Conservation (phyloP, 2,329 filamentous ascomycete species). For the Colletotrichum trifolii region DNA sequence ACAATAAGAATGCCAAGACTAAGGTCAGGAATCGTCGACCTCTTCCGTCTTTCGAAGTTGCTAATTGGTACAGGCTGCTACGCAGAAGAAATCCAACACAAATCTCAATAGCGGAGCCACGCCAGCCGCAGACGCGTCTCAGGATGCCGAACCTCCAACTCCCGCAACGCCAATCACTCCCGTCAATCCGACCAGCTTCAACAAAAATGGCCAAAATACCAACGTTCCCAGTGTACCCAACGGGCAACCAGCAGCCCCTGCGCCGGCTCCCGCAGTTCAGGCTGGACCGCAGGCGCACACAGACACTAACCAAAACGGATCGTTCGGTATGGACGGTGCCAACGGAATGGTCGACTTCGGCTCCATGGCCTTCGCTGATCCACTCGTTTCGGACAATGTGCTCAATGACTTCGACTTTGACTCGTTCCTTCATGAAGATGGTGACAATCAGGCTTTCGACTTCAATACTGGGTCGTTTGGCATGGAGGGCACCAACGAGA, state of each 20-base stretch:
- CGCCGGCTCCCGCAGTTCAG: conserved; percentile 54
- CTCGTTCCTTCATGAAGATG: conserved; percentile 71
- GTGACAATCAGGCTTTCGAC: conserved; percentile 62
- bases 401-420: conserved; percentile 76
- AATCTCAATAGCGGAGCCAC: conserved; percentile 65
- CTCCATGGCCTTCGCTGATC: conserved; percentile 66
- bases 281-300: conserved; percentile 57
- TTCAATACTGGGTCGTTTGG: conserved; percentile 62
- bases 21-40: conserved; percentile 66
- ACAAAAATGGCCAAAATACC: conserved; percentile 56
- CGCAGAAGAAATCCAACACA: conserved; percentile 72
- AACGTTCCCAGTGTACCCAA: conserved; percentile 52
- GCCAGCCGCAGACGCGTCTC: conserved; percentile 65
- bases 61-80: conserved; percentile 55
- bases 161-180: conserved; percentile 74
- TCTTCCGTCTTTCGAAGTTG: no score
- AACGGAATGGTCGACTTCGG: conserved; percentile 62
- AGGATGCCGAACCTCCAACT: conserved; percentile 68
- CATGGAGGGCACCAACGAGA: conserved; percentile 67
- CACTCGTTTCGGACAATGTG: conserved; percentile 64
- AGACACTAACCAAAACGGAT: conserved; percentile 59
- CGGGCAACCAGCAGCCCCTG: conserved; percentile 57
- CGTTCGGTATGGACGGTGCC: conserved; percentile 52
- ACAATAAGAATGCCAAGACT: conserved; percentile 70
- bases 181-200: conserved; percentile 62